Conservation (phyloP, 2,329 filamentous ascomycete genomes). For the Sclerotinia sclerotiorum region DNA sequence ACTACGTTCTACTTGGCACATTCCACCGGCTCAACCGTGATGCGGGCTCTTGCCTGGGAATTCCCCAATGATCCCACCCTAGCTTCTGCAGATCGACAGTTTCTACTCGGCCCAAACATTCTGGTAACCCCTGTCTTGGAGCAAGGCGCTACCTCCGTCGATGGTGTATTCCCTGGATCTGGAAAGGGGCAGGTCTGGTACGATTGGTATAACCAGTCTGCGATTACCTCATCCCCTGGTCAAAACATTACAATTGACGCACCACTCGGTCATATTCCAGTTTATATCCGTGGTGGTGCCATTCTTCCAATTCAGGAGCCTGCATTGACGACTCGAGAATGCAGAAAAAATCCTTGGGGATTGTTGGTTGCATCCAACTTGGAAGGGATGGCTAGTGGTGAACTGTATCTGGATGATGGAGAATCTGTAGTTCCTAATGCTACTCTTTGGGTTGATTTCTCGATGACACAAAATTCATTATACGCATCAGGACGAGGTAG, state of each 20-base stretch:
- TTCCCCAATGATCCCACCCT: conserved; percentile 70
- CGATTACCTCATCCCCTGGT: conserved; percentile 51
- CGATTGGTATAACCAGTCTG: conserved; percentile 72
- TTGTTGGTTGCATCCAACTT: conserved; percentile 61
- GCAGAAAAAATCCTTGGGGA: conserved; percentile 64
- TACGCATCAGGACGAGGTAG: conserved; percentile 50
- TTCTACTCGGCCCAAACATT: conserved; percentile 65
- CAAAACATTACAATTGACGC: conserved; percentile 61
- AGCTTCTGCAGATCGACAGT: conserved; percentile 66
- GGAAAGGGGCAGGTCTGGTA: conserved; percentile 65
- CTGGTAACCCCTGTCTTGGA: conserved; percentile 67
- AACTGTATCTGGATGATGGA: conserved; percentile 73
- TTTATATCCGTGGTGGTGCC: conserved; percentile 67
- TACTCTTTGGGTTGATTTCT: conserved; percentile 56
- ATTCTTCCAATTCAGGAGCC: conserved; percentile 68
- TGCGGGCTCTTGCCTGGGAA: conserved; percentile 73
- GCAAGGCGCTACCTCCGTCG: conserved; percentile 59
- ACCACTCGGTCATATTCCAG: conserved; percentile 67
- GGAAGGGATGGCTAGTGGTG: conserved; percentile 57
- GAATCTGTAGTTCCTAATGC: conserved; percentile 60
- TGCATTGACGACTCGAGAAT: conserved; percentile 63
- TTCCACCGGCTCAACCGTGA: conserved; percentile 64
- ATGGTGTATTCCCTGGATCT: conserved; percentile 67
- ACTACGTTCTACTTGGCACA: conserved; percentile 69
- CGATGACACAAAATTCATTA: conserved; percentile 47